Percentiles rank a stretch among this genome's conserved stretches.
Conservation (phyloP, 2,329 filamentous ascomycete species). For the Neurospora sp. region DNA sequence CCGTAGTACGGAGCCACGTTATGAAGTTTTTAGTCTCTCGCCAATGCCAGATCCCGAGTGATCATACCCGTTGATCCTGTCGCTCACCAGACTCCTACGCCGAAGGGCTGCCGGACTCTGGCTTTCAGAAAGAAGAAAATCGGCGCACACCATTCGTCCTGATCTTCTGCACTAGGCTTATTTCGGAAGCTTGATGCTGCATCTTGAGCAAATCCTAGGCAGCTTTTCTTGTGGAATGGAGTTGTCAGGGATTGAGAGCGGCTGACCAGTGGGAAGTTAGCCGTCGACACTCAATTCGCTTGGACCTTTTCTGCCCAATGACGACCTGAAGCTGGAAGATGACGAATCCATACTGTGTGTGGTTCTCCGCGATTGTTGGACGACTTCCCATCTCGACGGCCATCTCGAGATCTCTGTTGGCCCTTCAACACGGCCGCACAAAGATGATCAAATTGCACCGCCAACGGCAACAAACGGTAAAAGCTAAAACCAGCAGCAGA, state of each 20-base stretch:
- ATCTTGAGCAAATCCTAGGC: conserved; percentile 7
- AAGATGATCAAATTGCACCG: neutral
- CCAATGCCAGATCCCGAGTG: neutral
- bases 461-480: neutral
- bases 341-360: conserved; percentile 15
- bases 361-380: conserved; percentile 22
- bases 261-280: conserved; percentile 36
- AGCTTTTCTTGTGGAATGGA: conserved; percentile 1
- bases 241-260: conserved; percentile 22
- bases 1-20: neutral
- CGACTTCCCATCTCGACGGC: conserved; percentile 3
- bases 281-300: conserved; percentile 27
- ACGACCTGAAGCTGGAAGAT: conserved; percentile 26
- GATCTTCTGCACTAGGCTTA: conserved; percentile 8
- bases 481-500: neutral
- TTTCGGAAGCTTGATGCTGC: conserved; percentile 10
- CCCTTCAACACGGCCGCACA: neutral
- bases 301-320: conserved; percentile 33
- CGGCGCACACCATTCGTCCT: neutral
- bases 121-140: neutral
- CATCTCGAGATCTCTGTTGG: neutral
- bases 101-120: neutral
- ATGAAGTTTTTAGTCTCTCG: neutral
- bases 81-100: neutral
- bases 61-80: neutral